Evolutionary conservation across 495 filamentous ascomycete species (phyloP), one percentile per base, ranked within the genome.

Genomic region (Daldinia loculata): DNA sequence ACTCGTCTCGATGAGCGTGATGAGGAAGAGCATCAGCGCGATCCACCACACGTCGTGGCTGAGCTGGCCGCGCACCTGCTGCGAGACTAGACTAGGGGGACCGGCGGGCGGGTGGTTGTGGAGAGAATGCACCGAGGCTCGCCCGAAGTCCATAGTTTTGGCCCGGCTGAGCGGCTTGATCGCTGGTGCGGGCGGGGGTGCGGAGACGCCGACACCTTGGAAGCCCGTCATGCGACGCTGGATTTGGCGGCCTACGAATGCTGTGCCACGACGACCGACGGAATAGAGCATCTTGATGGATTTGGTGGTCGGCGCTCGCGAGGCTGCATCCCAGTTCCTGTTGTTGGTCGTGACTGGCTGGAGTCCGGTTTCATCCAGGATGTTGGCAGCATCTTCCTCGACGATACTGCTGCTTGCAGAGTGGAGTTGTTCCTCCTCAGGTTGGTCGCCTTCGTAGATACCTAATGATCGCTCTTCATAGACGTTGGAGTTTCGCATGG

Each of bases 31-130:
- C 41, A 91, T 91, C 9, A 93, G 79, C 0, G 89, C 89, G 27
- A 97, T 86, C 88, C 89, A 94, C 92, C 92, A 95, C 4, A 94
- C 79, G 74, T 97, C 93, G 80, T 95, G 92, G 56, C 91, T 89
- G 5, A 96, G 86, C 75, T 96, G 92, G 51, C 90, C 89, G 41
- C 90, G 89, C 17, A 97, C 82, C 69, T 97, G 89, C 63, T 88
- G 87, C 24, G 80, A 80, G 50, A 88, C 77, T 60, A 87, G 86
- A 68, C 75, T 76, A 27, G 65, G 73, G 0, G 72, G 63, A 6
- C 26, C 66, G 17, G 55, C 36, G 1, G 55, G 63, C 36, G 55
- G 63, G 43, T 74, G 69, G 55, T 65, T 30, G 17, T 58, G 52
- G n/a, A 75, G 72, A 14, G 74, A 76, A 59, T 76, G 71, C 26